A percentile compares a stretch with the other conserved stretches of the same genome.
Evolutionary conservation across 495 filamentous ascomycete genomes (phyloP).

Genomic region (Staphylotrichum longicolle): DNA sequence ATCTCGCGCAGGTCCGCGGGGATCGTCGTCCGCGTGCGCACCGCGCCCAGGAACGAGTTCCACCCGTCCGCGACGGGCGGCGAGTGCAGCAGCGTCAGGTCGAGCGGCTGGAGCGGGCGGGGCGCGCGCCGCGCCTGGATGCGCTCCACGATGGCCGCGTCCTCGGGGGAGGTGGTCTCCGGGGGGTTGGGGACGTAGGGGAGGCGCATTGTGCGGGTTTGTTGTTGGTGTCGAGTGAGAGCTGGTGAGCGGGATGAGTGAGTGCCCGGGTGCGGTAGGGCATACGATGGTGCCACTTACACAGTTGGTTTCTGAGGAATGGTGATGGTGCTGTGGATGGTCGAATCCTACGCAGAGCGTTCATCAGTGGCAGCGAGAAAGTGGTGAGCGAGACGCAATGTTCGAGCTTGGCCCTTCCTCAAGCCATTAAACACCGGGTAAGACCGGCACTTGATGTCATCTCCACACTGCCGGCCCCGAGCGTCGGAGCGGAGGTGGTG

Average conservation of each 20-base stretch:
- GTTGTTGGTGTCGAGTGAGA: conserved; percentile 7
- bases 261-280: too few species aligned
- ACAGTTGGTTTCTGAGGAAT: neutral
- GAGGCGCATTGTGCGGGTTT: conserved; percentile 60
- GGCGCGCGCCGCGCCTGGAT: conserved; percentile 63
- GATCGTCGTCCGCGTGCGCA: conserved; percentile 64
- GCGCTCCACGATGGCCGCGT: conserved; percentile 57
- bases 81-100: conserved; percentile 71
- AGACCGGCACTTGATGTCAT: conserved; percentile 2
- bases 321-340: neutral
- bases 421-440: neutral
- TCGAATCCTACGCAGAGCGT: neutral
- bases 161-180: conserved; percentile 44
- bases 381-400: neutral
- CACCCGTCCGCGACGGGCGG: conserved; percentile 73
- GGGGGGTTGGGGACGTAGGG: conserved; percentile 64
- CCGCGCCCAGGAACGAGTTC: conserved; percentile 74
- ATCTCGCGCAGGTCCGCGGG: conserved; percentile 63
- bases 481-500: conserved; percentile 13
- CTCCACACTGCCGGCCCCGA: conserved; percentile 15
- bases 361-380: neutral
- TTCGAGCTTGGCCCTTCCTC: neutral
- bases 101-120: conserved; percentile 64
- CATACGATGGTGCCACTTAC: neutral
- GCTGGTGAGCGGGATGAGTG: neutral